Evolutionary conservation across 169 alveolate genomes (phyloP).

Genomic region (Eimeria tenella): DNA sequence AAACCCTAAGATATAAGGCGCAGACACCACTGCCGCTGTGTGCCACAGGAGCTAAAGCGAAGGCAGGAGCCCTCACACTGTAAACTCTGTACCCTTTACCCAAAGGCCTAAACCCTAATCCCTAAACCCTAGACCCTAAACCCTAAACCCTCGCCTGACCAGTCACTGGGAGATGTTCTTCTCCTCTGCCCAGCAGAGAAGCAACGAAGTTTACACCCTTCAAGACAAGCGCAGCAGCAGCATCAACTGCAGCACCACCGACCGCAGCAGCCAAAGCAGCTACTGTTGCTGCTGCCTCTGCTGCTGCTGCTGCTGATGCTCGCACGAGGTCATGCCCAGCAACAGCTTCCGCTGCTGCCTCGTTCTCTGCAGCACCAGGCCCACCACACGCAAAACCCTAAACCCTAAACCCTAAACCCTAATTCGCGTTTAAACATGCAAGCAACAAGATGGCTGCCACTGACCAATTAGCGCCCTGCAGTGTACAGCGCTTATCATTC

Average conservation of each 20-base stretch:
- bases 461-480: no score
- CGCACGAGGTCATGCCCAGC: not conserved
- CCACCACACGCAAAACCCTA: no score
- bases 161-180: not conserved
- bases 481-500: no score
- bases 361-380: no score
- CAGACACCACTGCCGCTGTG: no score
- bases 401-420: no score
- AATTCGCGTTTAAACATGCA: no score
- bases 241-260: not conserved
- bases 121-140: not conserved
- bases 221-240: not conserved
- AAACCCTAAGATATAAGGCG: not conserved
- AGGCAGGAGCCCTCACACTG: no score
- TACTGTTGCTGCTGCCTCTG: not conserved
- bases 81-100: no score
- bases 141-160: not conserved
- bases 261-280: not conserved
- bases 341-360: not conserved
- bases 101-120: no score
- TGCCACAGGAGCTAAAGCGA: no score
- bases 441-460: no score
- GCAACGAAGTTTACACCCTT: not conserved
- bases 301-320: not conserved
- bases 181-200: not conserved